phyloP scores from a whole-genome alignment of 352 stramenopile genomes.

The Peronospora farinosa region DNA sequence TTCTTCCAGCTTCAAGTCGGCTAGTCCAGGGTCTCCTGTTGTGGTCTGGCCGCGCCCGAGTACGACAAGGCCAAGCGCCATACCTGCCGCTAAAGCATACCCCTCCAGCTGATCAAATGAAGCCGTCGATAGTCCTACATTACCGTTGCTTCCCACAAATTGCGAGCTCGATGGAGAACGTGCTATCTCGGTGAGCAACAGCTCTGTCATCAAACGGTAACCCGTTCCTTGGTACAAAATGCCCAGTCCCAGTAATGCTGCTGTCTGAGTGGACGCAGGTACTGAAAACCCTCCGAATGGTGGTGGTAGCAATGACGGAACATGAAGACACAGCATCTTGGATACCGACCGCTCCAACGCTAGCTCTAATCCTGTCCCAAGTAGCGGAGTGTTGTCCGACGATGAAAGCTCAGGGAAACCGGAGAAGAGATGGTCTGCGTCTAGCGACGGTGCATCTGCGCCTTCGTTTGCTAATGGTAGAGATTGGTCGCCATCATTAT shows the following conservation, averaged over 20 bases:
- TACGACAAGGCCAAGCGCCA: conserved; percentile 94
- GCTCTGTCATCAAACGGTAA: conserved; percentile 96
- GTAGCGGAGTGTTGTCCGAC: conserved; percentile 30
- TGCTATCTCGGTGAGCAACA: conserved; percentile 95
- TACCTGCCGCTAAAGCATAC: conserved; percentile 88
- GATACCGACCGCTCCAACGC: conserved; percentile 86
- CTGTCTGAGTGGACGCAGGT: conserved; percentile 90
- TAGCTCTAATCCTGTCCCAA: conserved; percentile 46
- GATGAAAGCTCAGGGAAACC: conserved; percentile 21
- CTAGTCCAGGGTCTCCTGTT: conserved; percentile 80
- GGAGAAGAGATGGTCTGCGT: conserved; percentile 22
- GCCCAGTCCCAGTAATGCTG: conserved; percentile 92
- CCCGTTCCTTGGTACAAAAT: conserved; percentile 94
- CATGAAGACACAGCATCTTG: conserved; percentile 98
- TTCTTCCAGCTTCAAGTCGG: conserved; percentile 95
- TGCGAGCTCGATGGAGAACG: conserved; percentile 71
- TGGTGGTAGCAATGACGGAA: conserved; percentile 91
- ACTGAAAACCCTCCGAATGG: conserved; percentile 95
- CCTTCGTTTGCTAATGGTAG: conserved; percentile 6
- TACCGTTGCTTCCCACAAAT: conserved; percentile 46
- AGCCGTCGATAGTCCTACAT: conserved; percentile 36
- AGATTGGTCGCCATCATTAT: neutral
- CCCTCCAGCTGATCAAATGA: conserved; percentile 90
- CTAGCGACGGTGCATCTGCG: conserved; percentile 14
- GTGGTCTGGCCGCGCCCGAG: conserved; percentile 73